Percentiles rank a stretch among this genome's conserved stretches.
Conservation (phyloP, 768 basidiomycete species). For the Amyloporia xantha region DNA sequence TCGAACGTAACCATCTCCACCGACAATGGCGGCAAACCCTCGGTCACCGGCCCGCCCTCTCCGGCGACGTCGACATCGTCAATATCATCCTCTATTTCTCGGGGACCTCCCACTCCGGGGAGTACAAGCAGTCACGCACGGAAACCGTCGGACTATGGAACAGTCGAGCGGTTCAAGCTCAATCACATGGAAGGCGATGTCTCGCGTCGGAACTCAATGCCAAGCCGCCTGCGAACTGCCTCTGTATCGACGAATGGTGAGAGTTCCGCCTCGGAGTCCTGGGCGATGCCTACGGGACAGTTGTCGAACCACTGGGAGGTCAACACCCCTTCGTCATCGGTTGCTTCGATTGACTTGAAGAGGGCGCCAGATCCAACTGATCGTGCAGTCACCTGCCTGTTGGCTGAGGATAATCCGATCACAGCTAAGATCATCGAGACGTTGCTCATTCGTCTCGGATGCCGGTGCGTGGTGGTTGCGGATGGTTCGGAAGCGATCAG, state of each 20-base stretch:
- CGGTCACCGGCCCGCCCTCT: conserved; percentile 77
- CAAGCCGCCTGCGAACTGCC: conserved; percentile 80
- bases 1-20: conserved; percentile 67
- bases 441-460: conserved; percentile 86
- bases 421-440: conserved; percentile 98
- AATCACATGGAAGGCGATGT: conserved; percentile 73
- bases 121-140: conserved; percentile 57
- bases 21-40: conserved; percentile 32
- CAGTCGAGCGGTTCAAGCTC: conserved; percentile 83
- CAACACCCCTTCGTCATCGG: conserved; percentile 74
- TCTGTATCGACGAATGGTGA: conserved; percentile 78
- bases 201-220: conserved; percentile 68
- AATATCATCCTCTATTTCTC: conserved; percentile 83
- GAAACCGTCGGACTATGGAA: conserved; percentile 86
- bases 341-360: conserved; percentile 77
- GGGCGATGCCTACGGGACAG: conserved; percentile 39
- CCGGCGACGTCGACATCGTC: conserved; percentile 90
- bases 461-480: conserved; percentile 90
- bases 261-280: conserved; percentile 67
- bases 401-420: conserved; percentile 98
- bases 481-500: conserved; percentile 97
- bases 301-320: conserved; percentile 45
- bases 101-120: conserved; percentile 69
- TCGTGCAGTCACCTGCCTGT: conserved; percentile 85
- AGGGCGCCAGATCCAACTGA: conserved; percentile 75